Evolutionary conservation across 164 flowering plant genomes (phyloP).

Genomic region (Stephania yunnanensis): DNA sequence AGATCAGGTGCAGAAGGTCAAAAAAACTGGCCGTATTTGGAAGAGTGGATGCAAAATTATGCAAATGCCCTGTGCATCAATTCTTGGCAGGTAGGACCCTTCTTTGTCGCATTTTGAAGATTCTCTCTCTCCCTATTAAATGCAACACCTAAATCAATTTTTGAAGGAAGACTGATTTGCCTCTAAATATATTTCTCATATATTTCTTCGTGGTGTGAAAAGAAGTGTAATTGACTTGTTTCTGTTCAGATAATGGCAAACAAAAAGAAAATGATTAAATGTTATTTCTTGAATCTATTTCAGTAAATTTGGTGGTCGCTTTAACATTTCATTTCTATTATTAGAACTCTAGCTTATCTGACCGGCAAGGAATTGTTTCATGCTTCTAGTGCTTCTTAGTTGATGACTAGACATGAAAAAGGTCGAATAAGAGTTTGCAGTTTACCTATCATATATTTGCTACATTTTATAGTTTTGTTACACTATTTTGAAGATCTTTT

Average conservation of each 20-base stretch:
- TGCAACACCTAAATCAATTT: not conserved
- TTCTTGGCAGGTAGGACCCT: slow-evolving; percentile 81
- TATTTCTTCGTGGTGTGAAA: not conserved
- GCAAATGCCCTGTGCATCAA: slow-evolving; percentile 77
- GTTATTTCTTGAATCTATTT: not conserved
- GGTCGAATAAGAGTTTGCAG: too few species aligned
- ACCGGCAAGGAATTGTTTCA: not conserved
- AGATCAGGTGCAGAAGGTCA: slow-evolving; percentile 13
- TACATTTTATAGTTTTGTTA: too few species aligned
- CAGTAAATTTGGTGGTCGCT: not conserved
- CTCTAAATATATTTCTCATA: not conserved
- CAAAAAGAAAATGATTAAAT: not conserved
- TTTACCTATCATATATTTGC: too few species aligned
- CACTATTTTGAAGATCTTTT: too few species aligned
- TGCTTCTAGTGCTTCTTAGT: not conserved
- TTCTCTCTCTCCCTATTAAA: not conserved
- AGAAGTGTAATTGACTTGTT: not conserved
- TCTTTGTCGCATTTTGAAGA: not conserved
- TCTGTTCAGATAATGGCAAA: not conserved
- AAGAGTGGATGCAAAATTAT: slow-evolving; percentile 68
- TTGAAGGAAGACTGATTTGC: not conserved
- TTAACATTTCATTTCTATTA: not conserved
- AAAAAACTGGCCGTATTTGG: slow-evolving; percentile 22
- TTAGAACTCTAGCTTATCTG: not conserved
- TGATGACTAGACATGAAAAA: too few species aligned